Base-by-base conservation (phyloP, 352 stramenopile species). In the Pythium oligandrum region DNA sequence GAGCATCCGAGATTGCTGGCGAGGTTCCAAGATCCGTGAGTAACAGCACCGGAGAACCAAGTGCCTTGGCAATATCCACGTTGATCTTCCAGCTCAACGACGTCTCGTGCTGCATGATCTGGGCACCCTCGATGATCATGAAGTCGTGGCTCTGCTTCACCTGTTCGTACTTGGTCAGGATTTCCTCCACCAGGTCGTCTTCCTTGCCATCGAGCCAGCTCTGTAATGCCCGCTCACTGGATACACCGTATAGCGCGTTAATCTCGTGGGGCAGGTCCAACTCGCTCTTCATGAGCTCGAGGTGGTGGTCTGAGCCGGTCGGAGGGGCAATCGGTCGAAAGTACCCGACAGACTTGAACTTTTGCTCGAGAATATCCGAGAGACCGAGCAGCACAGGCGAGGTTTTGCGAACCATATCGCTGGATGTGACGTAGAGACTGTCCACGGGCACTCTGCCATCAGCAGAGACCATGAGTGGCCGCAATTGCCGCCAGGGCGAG, bases 11-110 rank as follows among this genome's bases (percentile, higher is more conserved):
- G 40, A 55, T 46, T 9, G 57, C 26, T 1, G 63, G 57, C 17
- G 68, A 64, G 26, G 38, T 31, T 42, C 53, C 59, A 35, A 86
- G 70, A 51, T 92, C 81, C n/a, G 71, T 76, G 11, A 87, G 61
- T 30, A 84, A 64, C 4, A 92, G 55, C 45, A 92, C 71, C 4
- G 78, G 78, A 4, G 78, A 66, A 6, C 78, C 78, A 6, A 92
- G 62, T 30, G 78, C 71, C 45, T 85, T 87, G 51, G 81, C 81
- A 53, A 92, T 81, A 52, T 92, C 78, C 11, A 78, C 68, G 53
- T 92, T 87, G 51, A 92, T 75, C 48, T 87, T 85, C 81, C 78
- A 92, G 65, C 75, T 87, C 72, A 86, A 79, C 4, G 73, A 68
- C 35, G 75, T 77, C 49, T 92, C 78, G 64, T 83, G 70, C 53